phyloP scores from a whole-genome alignment of 768 basidiomycete genomes.

The Podaxis sp. region DNA sequence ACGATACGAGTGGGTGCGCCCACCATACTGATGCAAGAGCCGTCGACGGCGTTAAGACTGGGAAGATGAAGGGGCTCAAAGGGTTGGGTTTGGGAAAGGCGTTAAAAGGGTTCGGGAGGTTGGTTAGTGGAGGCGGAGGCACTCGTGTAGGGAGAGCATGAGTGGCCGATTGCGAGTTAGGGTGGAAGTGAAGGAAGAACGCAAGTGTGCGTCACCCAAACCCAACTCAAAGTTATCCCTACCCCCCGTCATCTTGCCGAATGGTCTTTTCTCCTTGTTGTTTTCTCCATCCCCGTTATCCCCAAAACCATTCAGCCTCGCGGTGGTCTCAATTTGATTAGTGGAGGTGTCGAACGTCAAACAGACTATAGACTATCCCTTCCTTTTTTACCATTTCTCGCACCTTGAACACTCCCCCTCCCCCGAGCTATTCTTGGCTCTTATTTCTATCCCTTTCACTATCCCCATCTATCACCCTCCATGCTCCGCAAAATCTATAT shows the following conservation, averaged over 20 bases:
- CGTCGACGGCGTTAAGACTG: not conserved
- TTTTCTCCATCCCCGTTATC: not conserved
- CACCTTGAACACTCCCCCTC: not conserved
- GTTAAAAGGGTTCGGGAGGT: not conserved
- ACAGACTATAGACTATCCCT: not conserved
- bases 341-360: not conserved
- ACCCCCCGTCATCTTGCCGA: too few species aligned
- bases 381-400: not conserved
- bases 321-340: not conserved
- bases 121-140: not conserved
- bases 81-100: not conserved
- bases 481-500: too few species aligned
- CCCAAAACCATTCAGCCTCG: not conserved
- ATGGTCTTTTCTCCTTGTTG: not conserved
- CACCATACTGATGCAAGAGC: not conserved
- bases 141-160: too few species aligned
- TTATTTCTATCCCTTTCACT: not conserved
- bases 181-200: not conserved
- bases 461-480: not conserved
- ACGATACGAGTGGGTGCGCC: not conserved
- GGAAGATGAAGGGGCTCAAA: not conserved
- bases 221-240: too few species aligned
- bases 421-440: not conserved
- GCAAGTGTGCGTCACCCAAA: not conserved
- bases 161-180: not conserved